Conservation (phyloP, 2,329 filamentous ascomycete genomes). For the Aphanocladium album region DNA sequence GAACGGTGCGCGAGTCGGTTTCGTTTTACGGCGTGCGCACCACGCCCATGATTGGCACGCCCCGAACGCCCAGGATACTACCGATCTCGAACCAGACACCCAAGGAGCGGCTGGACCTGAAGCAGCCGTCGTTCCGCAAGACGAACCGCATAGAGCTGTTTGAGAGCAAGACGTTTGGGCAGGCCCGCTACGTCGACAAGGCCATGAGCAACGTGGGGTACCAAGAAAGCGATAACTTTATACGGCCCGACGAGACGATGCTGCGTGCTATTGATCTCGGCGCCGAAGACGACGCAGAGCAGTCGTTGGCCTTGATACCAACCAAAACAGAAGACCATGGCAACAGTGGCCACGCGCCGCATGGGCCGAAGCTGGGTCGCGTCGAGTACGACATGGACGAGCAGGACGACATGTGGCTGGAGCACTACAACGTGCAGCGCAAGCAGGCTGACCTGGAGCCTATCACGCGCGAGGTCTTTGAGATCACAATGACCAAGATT, state of each 20-base stretch:
- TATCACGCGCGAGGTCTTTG: conserved; percentile 90
- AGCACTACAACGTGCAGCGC: conserved; percentile 73
- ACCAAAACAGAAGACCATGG: conserved; percentile 25
- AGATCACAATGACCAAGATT: conserved; percentile 97
- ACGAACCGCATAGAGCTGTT: conserved; percentile 76
- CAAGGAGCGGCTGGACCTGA: conserved; percentile 73
- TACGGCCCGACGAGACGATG: conserved; percentile 68
- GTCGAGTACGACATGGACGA: conserved; percentile 99
- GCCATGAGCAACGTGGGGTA: conserved; percentile 95
- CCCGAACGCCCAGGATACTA: conserved; percentile 60
- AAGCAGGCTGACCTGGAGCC: conserved; percentile 69
- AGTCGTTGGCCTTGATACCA: conserved; percentile 23
- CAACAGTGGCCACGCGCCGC: conserved; percentile 15
- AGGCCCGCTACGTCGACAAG: conserved; percentile 89
- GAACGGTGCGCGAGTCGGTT: conserved; percentile 46
- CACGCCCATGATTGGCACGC: conserved; percentile 38
- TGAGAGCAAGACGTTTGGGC: conserved; percentile 79
- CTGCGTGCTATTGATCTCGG: conserved; percentile 58
- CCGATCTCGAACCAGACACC: conserved; percentile 75
- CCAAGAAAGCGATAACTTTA: conserved; percentile 87
- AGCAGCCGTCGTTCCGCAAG: conserved; percentile 67
- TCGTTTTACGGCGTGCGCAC: conserved; percentile 49
- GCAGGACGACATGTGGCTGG: conserved; percentile 95
- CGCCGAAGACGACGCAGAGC: conserved; percentile 54
- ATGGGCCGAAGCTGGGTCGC: conserved; percentile 55